Evolutionary conservation across 805 yeast genomes (phyloP).

Genomic region (Saccharomycopsis synnaedendra): DNA sequence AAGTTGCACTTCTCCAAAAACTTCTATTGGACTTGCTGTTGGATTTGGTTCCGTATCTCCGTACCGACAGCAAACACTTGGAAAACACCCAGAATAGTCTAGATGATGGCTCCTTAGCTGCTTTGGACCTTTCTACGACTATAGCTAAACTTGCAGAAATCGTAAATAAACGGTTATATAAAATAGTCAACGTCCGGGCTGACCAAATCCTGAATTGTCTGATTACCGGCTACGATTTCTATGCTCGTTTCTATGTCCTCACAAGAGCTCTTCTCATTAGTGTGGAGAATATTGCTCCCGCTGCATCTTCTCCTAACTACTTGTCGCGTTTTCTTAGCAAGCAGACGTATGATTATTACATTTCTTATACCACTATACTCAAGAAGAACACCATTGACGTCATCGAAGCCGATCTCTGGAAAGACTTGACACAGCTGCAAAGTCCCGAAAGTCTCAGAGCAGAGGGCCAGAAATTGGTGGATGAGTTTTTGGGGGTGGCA

Average conservation of each 20-base stretch:
- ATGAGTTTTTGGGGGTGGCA: constrained; percentile 35
- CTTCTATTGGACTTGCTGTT: constrained; percentile 61
- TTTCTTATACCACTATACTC: constrained; percentile 6
- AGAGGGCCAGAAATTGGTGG: constrained; percentile 36
- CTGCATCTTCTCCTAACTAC: constrained; percentile 4
- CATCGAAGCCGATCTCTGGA: constrained; percentile 71
- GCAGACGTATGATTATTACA: constrained; percentile 11
- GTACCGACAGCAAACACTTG: constrained; percentile 15
- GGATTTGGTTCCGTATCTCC: constrained; percentile 27
- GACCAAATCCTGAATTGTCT: constrained; percentile 44
- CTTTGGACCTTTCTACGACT: constrained; percentile 55
- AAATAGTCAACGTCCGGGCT: constrained; percentile 65
- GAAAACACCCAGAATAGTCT: constrained; percentile 6
- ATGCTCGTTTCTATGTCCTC: constrained; percentile 54
- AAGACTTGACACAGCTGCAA: constrained; percentile 47
- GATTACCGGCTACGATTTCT: constrained; percentile 41
- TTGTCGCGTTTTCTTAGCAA: constrained; percentile 12
- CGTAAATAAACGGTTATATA: constrained; percentile 67
- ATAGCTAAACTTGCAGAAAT: constrained; percentile 58
- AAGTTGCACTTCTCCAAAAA: constrained; percentile 72
- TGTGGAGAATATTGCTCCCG: constrained; percentile 51
- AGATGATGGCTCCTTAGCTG: constrained; percentile 28
- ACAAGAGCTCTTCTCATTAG: constrained; percentile 64
- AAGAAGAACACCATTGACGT: constrained; percentile 7
- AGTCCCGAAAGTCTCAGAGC: constrained; percentile 2